phyloP scores from a whole-genome alignment of 495 filamentous ascomycete genomes.

The Podospora pseudocomata region DNA sequence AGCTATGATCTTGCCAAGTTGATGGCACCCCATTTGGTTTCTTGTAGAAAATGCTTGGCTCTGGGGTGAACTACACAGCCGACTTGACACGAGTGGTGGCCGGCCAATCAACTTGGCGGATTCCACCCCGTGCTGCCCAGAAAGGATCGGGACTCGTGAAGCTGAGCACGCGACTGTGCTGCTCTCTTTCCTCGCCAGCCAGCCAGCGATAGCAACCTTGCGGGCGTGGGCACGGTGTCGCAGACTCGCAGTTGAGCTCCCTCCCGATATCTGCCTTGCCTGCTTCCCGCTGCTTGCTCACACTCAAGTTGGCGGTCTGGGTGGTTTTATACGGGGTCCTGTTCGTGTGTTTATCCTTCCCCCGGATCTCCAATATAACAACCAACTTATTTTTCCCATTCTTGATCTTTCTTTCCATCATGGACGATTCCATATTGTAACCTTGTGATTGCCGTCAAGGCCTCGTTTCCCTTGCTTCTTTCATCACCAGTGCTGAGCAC shows the following conservation, averaged over 20 bases:
- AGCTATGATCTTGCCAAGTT: neutral
- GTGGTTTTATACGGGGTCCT: no score
- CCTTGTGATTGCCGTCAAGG: neutral
- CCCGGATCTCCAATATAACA: neutral
- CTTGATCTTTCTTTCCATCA: neutral
- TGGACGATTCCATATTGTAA: neutral
- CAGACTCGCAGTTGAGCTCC: neutral
- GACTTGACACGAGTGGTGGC: neutral
- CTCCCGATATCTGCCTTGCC: neutral
- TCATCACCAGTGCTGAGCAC: neutral
- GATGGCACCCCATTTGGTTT: neutral
- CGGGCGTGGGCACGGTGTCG: conserved; percentile 5
- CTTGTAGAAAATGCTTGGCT: conserved; percentile 6
- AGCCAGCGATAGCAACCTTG: conserved; percentile 1
- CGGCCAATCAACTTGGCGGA: conserved; percentile 24
- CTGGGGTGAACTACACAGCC: conserved; percentile 2
- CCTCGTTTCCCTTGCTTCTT: neutral
- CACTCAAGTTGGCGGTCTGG: no score
- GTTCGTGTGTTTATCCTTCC: neutral
- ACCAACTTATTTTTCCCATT: neutral
- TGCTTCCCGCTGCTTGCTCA: neutral
- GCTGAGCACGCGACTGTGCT: conserved; percentile 31
- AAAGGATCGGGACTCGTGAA: conserved; percentile 14
- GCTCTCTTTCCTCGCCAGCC: conserved; percentile 11
- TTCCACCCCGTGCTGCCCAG: conserved; percentile 27